These are phyloP conservation scores for Aquilaria malaccensis DNA, from an alignment of 345 rosid genomes.

Conservation along the genomic window DNA sequence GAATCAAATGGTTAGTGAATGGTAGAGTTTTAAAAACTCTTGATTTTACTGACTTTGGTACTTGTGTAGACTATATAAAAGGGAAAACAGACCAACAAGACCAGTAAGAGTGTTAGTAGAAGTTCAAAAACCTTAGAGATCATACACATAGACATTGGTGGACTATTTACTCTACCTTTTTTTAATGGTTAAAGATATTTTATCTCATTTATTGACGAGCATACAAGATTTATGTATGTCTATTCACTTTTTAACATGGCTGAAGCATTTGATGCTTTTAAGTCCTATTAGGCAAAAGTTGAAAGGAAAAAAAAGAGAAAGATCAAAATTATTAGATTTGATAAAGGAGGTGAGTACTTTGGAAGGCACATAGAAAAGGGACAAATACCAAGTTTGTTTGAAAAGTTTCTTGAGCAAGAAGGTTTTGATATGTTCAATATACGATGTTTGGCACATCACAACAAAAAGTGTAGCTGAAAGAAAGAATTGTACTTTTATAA, in stretches of 20 bases:
- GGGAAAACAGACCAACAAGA: not conserved
- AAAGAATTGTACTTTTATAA: not conserved
- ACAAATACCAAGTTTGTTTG: not conserved
- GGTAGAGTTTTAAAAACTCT: not conserved
- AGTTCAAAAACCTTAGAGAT: not conserved
- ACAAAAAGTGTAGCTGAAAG: not conserved
- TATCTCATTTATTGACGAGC: not conserved
- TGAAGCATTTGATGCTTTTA: not conserved
- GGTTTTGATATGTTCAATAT: not conserved
- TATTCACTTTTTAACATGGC: not conserved
- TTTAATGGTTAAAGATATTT: not conserved
- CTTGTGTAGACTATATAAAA: not conserved
- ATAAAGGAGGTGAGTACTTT: not conserved
- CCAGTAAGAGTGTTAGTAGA: not conserved
- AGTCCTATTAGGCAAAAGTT: not conserved
- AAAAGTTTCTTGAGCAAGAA: not conserved
- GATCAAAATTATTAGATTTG: not conserved
- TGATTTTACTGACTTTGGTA: not conserved
- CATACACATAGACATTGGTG: not conserved
- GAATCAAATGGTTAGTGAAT: not conserved
- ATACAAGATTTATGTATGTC: not conserved
- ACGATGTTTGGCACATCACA: not conserved
- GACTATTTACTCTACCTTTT: not conserved
- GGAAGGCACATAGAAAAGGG: not conserved
- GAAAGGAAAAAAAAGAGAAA: not conserved